Base-by-base conservation (phyloP, 2,329 filamentous ascomycete genomes). In the Fusarium praegraminearum region DNA sequence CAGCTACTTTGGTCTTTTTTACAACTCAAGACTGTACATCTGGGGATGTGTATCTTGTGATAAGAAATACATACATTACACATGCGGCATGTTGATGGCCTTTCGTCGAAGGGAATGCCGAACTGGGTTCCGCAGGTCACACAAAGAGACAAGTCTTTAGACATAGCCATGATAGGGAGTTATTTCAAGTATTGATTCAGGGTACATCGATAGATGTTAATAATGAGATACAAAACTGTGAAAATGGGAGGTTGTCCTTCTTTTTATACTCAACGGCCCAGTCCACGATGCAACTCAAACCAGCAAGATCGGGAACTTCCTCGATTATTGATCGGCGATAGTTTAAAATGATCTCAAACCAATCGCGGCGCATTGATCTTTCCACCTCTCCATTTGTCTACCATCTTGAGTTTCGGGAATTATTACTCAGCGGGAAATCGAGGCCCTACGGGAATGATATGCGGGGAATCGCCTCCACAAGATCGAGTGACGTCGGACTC, bases 291-390 rank as follows among this genome's bases (percentile, higher is more conserved):
- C 15, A 24, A 16, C 5, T 7, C 2, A 22, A 8, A 7, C 3
- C 4, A 5, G 3, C 1, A 20, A 7, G 41, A 18, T 12, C 16
- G 9, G 13, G 3, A 18, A 28, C 9, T 18, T 12, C 15, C 10
- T 26, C 16, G 2, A n/a, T 7, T n/a, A 2, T n/a, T 28, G 5
- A 5, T 26, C 2, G 22, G 0, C 2, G 7, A 28, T 12, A 11
- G 4, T 26, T 18, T 2, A 5, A 11, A 7, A 26, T 26, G 5
- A 18, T 8, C 28, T 18, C 5, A 28, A 44, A 28, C 24, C 4
- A 4, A 26, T 16, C 15, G 15, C 24, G 13, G 13, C 20, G 8
- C 13, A 26, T 43, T 9, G 4, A 7, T 11, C 22, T 18, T 10
- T 6, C 22, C 4, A 44, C 7, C 16, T 11, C 28, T 44, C 9